Percentiles rank a stretch among this genome's conserved stretches.
These are phyloP conservation scores for Fulvia fulva DNA, from an alignment of 2,329 filamentous ascomycete genomes.

Conservation along the genomic window DNA sequence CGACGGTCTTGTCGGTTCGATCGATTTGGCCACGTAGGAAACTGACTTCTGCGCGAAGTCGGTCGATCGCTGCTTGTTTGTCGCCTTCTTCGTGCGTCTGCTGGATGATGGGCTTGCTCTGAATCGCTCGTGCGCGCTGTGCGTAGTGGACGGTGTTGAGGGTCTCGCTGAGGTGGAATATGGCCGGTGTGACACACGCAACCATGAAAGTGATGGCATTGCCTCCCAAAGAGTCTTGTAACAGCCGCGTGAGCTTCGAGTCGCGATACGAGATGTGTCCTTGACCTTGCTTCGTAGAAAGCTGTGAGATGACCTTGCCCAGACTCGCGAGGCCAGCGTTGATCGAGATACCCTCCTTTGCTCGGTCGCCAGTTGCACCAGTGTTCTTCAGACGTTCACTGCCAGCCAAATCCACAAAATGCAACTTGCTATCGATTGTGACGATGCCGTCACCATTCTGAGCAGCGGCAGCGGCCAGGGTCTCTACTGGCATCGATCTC, in stretches of 20 bases:
- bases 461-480: conserved; percentile 55
- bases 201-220: conserved; percentile 99
- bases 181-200: conserved; percentile 92
- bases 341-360: conserved; percentile 95
- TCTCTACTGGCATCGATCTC: conserved; percentile 79
- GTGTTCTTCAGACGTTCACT: conserved; percentile 98
- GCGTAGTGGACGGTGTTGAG: conserved; percentile 96
- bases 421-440: conserved; percentile 94
- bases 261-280: conserved; percentile 96
- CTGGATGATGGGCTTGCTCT: conserved; percentile 95
- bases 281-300: conserved; percentile 82
- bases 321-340: conserved; percentile 92
- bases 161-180: conserved; percentile 96
- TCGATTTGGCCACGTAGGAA: conserved; percentile 93
- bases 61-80: conserved; percentile 89
- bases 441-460: conserved; percentile 55
- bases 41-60: conserved; percentile 86
- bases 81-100: conserved; percentile 83
- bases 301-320: conserved; percentile 96
- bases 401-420: conserved; percentile 96
- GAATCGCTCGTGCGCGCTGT: conserved; percentile 89
- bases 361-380: conserved; percentile 87
- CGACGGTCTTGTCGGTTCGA: conserved; percentile 66
- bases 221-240: conserved; percentile 94
- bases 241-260: conserved; percentile 88